Conservation (phyloP, 2,329 filamentous ascomycete species). For the Neofusicoccum sp. region DNA sequence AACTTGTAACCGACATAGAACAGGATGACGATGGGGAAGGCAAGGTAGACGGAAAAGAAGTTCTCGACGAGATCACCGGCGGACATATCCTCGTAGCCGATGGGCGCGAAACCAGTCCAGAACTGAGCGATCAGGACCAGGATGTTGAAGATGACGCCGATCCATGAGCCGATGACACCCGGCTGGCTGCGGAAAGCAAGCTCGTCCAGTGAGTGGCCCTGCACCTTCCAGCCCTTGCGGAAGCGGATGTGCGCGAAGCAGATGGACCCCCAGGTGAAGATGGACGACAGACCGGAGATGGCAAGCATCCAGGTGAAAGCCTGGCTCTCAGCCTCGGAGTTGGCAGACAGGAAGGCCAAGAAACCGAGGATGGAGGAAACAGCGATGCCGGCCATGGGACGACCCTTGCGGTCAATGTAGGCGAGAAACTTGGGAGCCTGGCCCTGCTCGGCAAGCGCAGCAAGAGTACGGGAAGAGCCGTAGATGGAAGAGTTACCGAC, state of each 20-base stretch:
- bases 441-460: conserved; percentile 80
- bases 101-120: conserved; percentile 30
- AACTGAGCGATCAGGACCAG: conserved; percentile 43
- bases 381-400: conserved; percentile 52
- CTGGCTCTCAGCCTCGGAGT: conserved; percentile 68
- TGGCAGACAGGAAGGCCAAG: conserved; percentile 68
- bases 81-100: conserved; percentile 35
- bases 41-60: conserved; percentile 77
- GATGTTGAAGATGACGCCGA: conserved; percentile 44
- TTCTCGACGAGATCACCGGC: conserved; percentile 51
- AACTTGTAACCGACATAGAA: conserved; percentile 73
- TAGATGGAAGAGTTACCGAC: conserved; percentile 93
- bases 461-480: conserved; percentile 85
- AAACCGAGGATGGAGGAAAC: conserved; percentile 61
- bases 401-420: conserved; percentile 55
- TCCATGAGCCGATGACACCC: conserved; percentile 45
- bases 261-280: conserved; percentile 83
- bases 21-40: conserved; percentile 73
- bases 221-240: conserved; percentile 56
- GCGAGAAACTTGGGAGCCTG: conserved; percentile 60
- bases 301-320: conserved; percentile 82
- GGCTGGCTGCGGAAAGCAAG: conserved; percentile 47
- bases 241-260: conserved; percentile 90
- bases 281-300: conserved; percentile 70
- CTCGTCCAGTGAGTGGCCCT: conserved; percentile 46